A percentile compares a stretch with the other conserved stretches of the same genome.
Evolutionary conservation across 179 eudicot genomes (phyloP).

Genomic region (Amaranthus tricolor): DNA sequence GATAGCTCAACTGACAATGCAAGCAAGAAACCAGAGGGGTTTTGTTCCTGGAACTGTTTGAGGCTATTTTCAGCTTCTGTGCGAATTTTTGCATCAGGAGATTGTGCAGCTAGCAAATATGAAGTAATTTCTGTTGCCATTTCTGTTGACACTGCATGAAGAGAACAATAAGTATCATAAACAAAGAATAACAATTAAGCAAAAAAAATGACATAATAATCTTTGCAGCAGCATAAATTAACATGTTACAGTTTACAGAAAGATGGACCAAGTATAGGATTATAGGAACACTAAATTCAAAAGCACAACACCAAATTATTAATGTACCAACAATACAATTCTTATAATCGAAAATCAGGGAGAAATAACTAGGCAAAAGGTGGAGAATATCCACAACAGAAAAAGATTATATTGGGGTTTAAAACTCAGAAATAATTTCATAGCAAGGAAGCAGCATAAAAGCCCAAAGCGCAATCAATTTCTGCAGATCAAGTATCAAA

Average conservation of each 20-base stretch:
- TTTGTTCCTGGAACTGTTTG: constrained; percentile 74
- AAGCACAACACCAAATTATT: background rate
- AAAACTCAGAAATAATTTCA: background rate
- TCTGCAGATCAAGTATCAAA: background rate
- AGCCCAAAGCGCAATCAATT: background rate
- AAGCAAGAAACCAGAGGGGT: constrained; percentile 52
- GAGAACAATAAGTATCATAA: background rate
- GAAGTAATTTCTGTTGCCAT: constrained; percentile 88
- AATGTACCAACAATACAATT: background rate
- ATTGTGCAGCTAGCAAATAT: constrained; percentile 67
- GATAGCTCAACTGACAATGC: constrained; percentile 69
- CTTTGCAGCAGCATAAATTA: background rate
- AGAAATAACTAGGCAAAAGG: background rate
- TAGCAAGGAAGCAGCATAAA: background rate
- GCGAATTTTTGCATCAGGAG: constrained; percentile 63
- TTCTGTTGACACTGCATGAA: constrained; percentile 26
- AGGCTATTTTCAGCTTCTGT: constrained; percentile 69
- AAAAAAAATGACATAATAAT: background rate
- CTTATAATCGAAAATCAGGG: background rate
- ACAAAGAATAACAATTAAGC: background rate
- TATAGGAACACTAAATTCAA: background rate
- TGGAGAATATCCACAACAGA: background rate
- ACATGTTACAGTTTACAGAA: background rate
- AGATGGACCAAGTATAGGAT: background rate
- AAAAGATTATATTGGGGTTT: background rate